phyloP scores from a whole-genome alignment of 257 asterid species.

The Anisodus tanguticus region DNA sequence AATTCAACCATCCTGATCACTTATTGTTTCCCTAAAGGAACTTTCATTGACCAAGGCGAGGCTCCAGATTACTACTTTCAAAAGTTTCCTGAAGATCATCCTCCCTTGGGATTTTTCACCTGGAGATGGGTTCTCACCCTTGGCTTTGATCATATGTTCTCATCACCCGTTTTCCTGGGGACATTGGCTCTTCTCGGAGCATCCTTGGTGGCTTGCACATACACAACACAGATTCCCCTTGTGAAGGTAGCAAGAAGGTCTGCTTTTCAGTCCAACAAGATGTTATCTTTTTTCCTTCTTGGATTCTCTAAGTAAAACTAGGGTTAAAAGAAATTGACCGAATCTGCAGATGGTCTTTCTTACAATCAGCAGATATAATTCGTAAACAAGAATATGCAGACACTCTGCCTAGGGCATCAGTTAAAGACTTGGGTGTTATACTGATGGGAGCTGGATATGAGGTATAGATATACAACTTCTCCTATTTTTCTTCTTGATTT shows the following conservation, averaged over 20 bases:
- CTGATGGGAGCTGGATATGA: conserved; percentile 91
- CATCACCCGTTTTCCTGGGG: conserved; percentile 85
- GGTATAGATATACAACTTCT: conserved; percentile 42
- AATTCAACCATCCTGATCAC: background rate
- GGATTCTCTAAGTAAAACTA: background rate
- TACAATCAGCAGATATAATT: conserved; percentile 65
- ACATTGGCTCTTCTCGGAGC: conserved; percentile 72
- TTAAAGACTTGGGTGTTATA: conserved; percentile 81
- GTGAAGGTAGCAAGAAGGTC: conserved; percentile 94
- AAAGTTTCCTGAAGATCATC: conserved; percentile 75
- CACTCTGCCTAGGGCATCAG: conserved; percentile 75
- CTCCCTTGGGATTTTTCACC: conserved; percentile 72
- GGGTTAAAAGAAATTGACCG: conserved; percentile 26
- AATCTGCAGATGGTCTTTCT: conserved; percentile 83
- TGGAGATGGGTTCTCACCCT: conserved; percentile 92
- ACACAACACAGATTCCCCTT: conserved; percentile 87
- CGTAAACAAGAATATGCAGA: conserved; percentile 83
- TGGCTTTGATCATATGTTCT: conserved; percentile 90
- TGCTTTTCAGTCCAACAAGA: conserved; percentile 34
- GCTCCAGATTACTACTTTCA: conserved; percentile 68
- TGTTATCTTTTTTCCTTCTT: conserved; percentile 14
- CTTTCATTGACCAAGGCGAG: conserved; percentile 81
- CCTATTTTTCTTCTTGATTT: background rate
- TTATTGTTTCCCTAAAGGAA: conserved; percentile 52
- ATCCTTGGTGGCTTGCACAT: conserved; percentile 91